Evolutionary conservation across 2,329 filamentous ascomycete genomes (phyloP).

Genomic region (Penicillium decumbens): DNA sequence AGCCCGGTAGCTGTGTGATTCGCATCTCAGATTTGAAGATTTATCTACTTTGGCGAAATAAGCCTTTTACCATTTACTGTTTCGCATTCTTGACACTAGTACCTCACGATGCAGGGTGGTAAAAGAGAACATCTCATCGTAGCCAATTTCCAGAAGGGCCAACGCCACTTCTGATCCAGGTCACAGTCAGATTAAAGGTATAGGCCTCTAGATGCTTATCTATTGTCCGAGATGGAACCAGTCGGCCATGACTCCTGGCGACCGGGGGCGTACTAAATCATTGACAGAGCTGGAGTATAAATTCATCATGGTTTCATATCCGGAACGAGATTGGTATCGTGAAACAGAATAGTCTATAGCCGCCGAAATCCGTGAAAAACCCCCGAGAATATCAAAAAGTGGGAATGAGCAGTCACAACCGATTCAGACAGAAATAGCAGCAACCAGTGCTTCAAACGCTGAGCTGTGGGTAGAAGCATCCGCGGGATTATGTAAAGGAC

Average conservation of each 20-base stretch:
- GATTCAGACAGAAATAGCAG: conserved; percentile 40
- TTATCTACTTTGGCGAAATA: conserved; percentile 29
- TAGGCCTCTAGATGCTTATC: too few relatives aligned
- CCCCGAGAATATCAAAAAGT: not conserved
- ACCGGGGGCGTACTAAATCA: conserved; percentile 7
- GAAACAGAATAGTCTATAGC: not conserved
- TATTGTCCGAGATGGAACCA: too few relatives aligned
- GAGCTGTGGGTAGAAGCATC: conserved; percentile 60
- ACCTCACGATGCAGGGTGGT: too few relatives aligned
- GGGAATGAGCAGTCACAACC: not conserved
- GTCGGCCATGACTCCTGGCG: not conserved
- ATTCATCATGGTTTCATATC: not conserved
- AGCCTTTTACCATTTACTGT: too few relatives aligned
- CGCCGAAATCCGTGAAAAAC: not conserved
- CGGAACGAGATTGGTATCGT: not conserved
- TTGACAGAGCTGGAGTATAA: not conserved
- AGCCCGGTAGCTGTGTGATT: conserved; percentile 15
- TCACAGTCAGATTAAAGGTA: too few relatives aligned
- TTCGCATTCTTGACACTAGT: conserved; percentile 31
- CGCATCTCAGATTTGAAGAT: conserved; percentile 21
- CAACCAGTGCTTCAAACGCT: conserved; percentile 64
- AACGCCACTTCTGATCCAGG: too few relatives aligned
- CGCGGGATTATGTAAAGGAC: conserved; percentile 51
- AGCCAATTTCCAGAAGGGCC: too few relatives aligned
- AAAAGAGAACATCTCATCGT: too few relatives aligned